These are phyloP conservation scores for Neurospora sp. DNA, from an alignment of 495 filamentous ascomycete species.

Conservation along the genomic window DNA sequence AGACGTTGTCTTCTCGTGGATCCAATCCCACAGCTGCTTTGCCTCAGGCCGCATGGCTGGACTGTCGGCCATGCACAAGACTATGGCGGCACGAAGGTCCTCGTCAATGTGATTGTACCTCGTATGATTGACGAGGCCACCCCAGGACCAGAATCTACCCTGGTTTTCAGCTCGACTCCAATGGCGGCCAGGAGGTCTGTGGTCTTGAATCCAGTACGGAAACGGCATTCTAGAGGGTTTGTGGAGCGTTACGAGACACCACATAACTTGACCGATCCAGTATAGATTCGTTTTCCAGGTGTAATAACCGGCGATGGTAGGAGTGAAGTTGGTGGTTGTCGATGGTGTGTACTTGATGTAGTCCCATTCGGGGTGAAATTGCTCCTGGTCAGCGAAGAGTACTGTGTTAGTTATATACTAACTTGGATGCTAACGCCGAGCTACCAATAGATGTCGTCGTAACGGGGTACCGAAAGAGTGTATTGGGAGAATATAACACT, in stretches of 20 bases:
- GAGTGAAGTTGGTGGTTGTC: background rate
- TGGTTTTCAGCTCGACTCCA: background rate
- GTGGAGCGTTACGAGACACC: background rate
- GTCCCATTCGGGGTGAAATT: slow-evolving; percentile 2
- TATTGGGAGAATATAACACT: background rate
- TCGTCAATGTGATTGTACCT: background rate
- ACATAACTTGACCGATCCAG: background rate
- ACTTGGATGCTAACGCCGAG: background rate
- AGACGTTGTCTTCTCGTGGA: background rate
- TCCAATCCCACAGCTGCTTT: background rate
- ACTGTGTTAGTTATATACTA: background rate
- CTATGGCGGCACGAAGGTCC: background rate
- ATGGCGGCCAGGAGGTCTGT: background rate
- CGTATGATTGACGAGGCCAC: background rate
- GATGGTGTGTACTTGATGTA: background rate
- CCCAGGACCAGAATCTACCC: background rate
- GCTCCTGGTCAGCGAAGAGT: background rate
- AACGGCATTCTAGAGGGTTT: background rate
- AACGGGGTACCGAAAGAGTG: background rate
- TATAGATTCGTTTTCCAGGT: background rate
- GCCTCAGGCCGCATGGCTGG: background rate
- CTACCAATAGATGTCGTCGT: background rate
- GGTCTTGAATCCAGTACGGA: background rate
- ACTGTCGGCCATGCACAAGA: background rate
- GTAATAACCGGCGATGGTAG: background rate